Conservation (phyloP, 2,329 filamentous ascomycete species). For the Calonectria multiphialidica region DNA sequence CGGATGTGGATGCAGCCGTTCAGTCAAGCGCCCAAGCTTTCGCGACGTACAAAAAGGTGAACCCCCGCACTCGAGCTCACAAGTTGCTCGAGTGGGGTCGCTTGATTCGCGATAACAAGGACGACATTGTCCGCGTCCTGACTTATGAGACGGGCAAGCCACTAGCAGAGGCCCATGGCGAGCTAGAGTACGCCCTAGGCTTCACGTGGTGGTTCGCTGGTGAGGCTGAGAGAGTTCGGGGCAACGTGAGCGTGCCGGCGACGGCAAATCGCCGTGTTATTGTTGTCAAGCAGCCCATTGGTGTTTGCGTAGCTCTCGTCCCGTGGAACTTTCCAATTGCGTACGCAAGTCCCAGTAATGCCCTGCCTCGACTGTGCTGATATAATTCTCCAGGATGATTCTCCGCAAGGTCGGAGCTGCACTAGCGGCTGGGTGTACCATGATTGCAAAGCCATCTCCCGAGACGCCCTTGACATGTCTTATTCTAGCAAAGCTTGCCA, state of each 20-base stretch:
- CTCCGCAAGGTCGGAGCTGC: constrained; percentile 68
- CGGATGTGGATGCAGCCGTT: neutral
- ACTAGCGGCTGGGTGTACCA: constrained; percentile 80
- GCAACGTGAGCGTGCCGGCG: constrained; percentile 70
- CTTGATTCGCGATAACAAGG: constrained; percentile 49
- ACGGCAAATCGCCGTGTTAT: constrained; percentile 66
- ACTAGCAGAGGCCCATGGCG: constrained; percentile 63
- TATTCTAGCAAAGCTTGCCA: constrained; percentile 74
- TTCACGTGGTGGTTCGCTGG: constrained; percentile 70
- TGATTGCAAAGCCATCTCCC: constrained; percentile 79
- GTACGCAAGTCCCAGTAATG: constrained; percentile 35
- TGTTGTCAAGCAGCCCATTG: constrained; percentile 69
- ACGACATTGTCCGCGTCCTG: constrained; percentile 54
- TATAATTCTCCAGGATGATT: constrained; percentile 60
- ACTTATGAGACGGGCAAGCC: constrained; percentile 69
- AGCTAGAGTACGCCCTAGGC: constrained; percentile 66
- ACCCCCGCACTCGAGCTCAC: constrained; percentile 48
- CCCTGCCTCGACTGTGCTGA: neutral
- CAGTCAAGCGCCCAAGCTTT: neutral
- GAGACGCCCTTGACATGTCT: constrained; percentile 81
- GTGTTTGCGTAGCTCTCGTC: neutral
- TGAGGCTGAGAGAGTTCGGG: constrained; percentile 57
- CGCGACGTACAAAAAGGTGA: constrained; percentile 49
- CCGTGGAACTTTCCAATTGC: constrained; percentile 1
- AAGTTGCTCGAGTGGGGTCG: constrained; percentile 52